These are phyloP conservation scores for Taxillus chinensis DNA, from an alignment of 164 flowering plant species.

Conservation along the genomic window DNA sequence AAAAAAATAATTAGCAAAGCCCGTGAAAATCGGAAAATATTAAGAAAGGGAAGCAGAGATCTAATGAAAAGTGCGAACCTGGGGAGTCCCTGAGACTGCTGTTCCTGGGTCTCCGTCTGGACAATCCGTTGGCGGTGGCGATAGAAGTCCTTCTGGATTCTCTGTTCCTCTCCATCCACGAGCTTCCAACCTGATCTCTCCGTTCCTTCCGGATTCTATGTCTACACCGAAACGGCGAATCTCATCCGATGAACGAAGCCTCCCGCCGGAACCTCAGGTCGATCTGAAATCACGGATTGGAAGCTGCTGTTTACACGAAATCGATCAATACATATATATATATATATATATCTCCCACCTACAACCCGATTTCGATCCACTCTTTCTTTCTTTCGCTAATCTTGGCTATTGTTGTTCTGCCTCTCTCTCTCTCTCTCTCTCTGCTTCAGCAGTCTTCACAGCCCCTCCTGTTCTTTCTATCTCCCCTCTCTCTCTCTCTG, in stretches of 20 bases:
- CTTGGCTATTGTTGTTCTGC: background rate
- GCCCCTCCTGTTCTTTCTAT: background rate
- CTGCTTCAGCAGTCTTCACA: background rate
- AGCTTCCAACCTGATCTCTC: background rate
- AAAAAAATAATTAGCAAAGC: background rate
- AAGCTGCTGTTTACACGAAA: background rate
- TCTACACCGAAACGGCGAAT: background rate
- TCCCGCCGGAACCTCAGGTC: conserved; percentile 7
- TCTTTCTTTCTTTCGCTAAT: too few relatives aligned
- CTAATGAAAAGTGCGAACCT: conserved; percentile 36
- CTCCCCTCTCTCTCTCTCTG: conserved; percentile 7
- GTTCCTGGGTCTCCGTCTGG: conserved; percentile 62
- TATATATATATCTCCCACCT: too few relatives aligned
- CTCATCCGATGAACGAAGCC: conserved; percentile 10
- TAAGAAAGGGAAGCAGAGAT: conserved; percentile 23
- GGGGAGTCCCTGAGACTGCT: conserved; percentile 78
- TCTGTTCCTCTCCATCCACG: conserved; percentile 72
- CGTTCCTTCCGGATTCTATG: background rate
- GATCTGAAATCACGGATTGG: background rate
- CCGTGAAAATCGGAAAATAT: background rate
- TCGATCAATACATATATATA: too few relatives aligned
- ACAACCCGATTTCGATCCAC: too few relatives aligned
- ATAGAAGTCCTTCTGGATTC: conserved; percentile 57
- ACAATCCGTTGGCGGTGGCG: conserved; percentile 54
- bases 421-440: conserved; percentile 12